Base-by-base conservation (phyloP, 169 alveolate genomes). In the Cryptosporidium sp. region DNA sequence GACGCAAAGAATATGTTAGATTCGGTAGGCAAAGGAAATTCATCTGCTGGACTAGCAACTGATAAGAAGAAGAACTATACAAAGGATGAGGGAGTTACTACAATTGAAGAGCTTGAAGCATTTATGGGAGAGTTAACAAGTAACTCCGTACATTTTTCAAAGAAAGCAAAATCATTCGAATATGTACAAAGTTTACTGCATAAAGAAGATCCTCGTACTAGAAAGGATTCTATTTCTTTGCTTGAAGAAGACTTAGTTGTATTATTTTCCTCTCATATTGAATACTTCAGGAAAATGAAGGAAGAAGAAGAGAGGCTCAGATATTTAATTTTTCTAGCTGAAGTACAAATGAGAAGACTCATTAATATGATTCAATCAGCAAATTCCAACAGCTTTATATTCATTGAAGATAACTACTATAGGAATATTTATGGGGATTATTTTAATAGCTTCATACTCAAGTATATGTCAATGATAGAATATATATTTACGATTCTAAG, bases 131-230 rank as follows among this genome's bases (percentile, higher is more conserved):
- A 29, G 23, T 31, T 72, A 52, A 53, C 68, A 16, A 72, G 68
- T 31, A 72, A 35, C 9, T 52, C 69, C 33, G 56, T 53, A 8
- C 68, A 72, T 29, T 72, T 52, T 33, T 29, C 85, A 23, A 72
- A 53, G 53, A 52, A 53, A 16, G 69, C 68, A 10, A 53, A 52
- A 18, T 72, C 85, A 48, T 72, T 72, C 31, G 85, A 72, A 52
- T 72, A 72, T 52, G 44, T 72, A 12, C 85, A 72, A 16, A 72
- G 53, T 16, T 53, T 72, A 31, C 23, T 72, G 21, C 33, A 72
- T n/a, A 72, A 53, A n/a, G 85, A 72, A 35, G 85, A 72, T 10
- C 85, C 85, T 31, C 56, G 85, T 8, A 26, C 85, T 23, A 72
- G 69, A 26, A 72, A 48, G 12, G 85, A 72, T 12, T 72, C 68